Evolutionary conservation across 768 basidiomycete species (phyloP).

Genomic region (Amanita molliuscula): DNA sequence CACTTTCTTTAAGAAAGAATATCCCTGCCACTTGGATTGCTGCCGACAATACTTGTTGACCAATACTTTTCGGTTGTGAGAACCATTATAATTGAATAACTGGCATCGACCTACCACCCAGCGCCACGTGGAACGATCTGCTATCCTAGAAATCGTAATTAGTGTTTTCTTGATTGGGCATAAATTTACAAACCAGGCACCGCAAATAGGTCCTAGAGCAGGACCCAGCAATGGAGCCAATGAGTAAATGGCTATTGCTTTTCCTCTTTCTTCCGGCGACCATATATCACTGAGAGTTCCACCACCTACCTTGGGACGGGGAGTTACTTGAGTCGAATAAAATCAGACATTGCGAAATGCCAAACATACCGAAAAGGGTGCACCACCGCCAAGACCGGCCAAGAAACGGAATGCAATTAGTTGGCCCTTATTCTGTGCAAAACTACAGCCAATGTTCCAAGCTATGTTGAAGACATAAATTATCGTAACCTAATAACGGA

Average conservation of each 20-base stretch:
- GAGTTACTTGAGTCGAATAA: neutral
- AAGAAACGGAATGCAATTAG: constrained; percentile 62
- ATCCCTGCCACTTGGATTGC: constrained; percentile 45
- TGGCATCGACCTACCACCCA: constrained; percentile 44
- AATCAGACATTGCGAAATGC: constrained; percentile 17
- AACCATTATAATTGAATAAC: neutral
- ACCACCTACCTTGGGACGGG: constrained; percentile 39
- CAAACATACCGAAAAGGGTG: constrained; percentile 46
- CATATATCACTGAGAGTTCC: constrained; percentile 56
- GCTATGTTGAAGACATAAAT: constrained; percentile 17
- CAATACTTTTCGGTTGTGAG: constrained; percentile 38
- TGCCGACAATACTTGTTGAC: constrained; percentile 49
- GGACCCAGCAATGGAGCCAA: constrained; percentile 59
- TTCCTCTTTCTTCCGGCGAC: constrained; percentile 49
- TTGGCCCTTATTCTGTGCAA: constrained; percentile 45
- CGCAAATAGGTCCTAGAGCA: constrained; percentile 51
- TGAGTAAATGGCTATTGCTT: constrained; percentile 54
- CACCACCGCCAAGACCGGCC: constrained; percentile 63
- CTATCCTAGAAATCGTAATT: constrained; percentile 29
- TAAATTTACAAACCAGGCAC: constrained; percentile 16
- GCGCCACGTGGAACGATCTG: constrained; percentile 54
- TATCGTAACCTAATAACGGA: neutral
- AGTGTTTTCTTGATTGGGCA: no score
- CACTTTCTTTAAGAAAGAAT: constrained; percentile 55
- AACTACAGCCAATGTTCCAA: constrained; percentile 61